Evolutionary conservation across 768 basidiomycete species (phyloP).

Genomic region (Panellus pusillus): DNA sequence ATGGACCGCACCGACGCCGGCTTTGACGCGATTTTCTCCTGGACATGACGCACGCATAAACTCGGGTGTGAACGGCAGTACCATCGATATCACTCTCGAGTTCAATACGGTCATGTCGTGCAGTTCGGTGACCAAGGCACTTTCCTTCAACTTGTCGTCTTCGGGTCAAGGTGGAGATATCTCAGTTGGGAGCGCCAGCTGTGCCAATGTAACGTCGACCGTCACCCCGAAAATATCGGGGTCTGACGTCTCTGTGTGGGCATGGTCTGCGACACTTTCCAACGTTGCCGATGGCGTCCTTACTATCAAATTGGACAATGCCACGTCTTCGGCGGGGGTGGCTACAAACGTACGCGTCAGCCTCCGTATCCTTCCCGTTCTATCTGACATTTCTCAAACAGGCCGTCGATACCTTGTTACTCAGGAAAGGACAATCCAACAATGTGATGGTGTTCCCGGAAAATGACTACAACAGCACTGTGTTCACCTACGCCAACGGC

Average conservation of each 20-base stretch:
- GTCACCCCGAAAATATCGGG: slow-evolving; percentile 52
- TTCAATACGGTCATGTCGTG: slow-evolving; percentile 82
- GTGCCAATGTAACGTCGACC: slow-evolving; percentile 49
- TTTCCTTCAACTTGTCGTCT: slow-evolving; percentile 69
- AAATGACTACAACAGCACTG: slow-evolving; percentile 67
- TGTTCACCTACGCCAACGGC: slow-evolving; percentile 54
- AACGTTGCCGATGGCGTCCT: slow-evolving; percentile 84
- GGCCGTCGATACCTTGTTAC: slow-evolving; percentile 70
- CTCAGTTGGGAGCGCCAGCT: slow-evolving; percentile 49
- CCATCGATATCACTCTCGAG: slow-evolving; percentile 70
- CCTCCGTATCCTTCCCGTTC: slow-evolving; percentile 1
- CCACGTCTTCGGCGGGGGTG: slow-evolving; percentile 41
- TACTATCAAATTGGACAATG: slow-evolving; percentile 65
- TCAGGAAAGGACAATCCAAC: slow-evolving; percentile 73
- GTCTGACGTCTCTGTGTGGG: slow-evolving; percentile 58
- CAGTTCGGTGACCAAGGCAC: slow-evolving; percentile 55
- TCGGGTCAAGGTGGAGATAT: slow-evolving; percentile 62
- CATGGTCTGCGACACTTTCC: slow-evolving; percentile 72
- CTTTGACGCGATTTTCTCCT: slow-evolving; percentile 76
- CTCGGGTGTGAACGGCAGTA: slow-evolving; percentile 50
- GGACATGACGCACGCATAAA: slow-evolving; percentile 80
- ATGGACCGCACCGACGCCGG: slow-evolving; percentile 73
- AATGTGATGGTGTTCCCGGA: slow-evolving; percentile 89
- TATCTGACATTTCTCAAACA: slow-evolving; percentile 28
- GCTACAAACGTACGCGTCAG: slow-evolving; percentile 54